Conservation (phyloP, 805 yeast genomes). For the Cyberlindnera mississippiensis region DNA sequence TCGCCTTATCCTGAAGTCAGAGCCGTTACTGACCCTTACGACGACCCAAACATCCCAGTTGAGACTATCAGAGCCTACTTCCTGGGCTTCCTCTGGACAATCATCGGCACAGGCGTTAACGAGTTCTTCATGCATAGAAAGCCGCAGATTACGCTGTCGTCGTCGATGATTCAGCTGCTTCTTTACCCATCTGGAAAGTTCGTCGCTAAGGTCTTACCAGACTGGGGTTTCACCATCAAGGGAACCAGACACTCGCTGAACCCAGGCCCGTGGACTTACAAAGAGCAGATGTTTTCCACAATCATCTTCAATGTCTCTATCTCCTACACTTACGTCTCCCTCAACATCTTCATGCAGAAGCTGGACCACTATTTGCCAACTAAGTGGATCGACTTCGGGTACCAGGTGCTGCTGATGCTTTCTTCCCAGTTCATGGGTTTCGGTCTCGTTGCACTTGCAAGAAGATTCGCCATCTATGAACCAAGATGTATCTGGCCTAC, state of each 20-base stretch:
- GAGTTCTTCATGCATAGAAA: slow-evolving; percentile 53
- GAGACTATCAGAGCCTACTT: slow-evolving; percentile 43
- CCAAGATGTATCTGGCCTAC: slow-evolving; percentile 52
- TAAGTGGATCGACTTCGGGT: slow-evolving; percentile 40
- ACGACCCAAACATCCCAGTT: slow-evolving; percentile 45
- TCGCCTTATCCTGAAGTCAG: slow-evolving; percentile 68
- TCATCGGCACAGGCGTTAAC: slow-evolving; percentile 50
- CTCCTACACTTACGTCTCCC: slow-evolving; percentile 31
- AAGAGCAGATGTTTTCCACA: slow-evolving; percentile 65
- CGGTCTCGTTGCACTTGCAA: slow-evolving; percentile 60
- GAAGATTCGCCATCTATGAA: slow-evolving; percentile 52
- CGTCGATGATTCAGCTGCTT: slow-evolving; percentile 43
- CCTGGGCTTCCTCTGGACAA: slow-evolving; percentile 41
- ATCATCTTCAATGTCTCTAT: slow-evolving; percentile 35
- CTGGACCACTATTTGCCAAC: slow-evolving; percentile 25
- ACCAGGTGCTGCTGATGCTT: slow-evolving; percentile 46
- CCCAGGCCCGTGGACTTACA: slow-evolving; percentile 61
- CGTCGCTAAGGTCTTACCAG: slow-evolving; percentile 40
- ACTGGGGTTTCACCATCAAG: slow-evolving; percentile 36
- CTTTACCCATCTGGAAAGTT: slow-evolving; percentile 41
- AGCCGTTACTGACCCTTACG: slow-evolving; percentile 51
- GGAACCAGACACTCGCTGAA: slow-evolving; percentile 42
- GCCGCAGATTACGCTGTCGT: slow-evolving; percentile 42
- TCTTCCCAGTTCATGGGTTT: slow-evolving; percentile 62
- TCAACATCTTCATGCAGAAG: slow-evolving; percentile 34